Evolutionary conservation across 1,284 basidiomycete species (phyloP), one percentile per base, ranked within the genome.

Genomic region (Moesziomyces parantarcticus): DNA sequence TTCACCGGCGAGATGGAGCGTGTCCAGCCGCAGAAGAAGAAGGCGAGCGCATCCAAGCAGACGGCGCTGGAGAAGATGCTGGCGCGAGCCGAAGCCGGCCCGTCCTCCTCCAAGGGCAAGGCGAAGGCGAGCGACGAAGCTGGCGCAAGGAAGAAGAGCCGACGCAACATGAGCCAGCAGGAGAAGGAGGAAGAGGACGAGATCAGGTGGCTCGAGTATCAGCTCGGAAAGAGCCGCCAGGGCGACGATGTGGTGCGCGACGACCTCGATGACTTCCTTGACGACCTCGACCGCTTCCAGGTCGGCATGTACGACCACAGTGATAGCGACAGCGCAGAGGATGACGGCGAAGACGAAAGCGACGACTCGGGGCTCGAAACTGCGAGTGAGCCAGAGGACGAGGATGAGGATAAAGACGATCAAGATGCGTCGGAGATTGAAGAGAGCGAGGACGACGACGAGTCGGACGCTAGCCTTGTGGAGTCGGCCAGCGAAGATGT

Each of bases 131-230:
- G n/a, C 20, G 65, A 62, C 23, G 45, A 42, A 5, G 23, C 49
- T 2, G 60, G 29, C 21, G 51, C 23, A 20, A 52, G 48, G 21
- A 73, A 57, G 47, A 76, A 71, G 55, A 64, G 70, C 50, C 41
- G 65, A 23, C 54, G 49, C 18, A 56, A 64, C 25, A 68, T 77
- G 75, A 73, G 50, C 0, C 73, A 76, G 45, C 68, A 65, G 23
- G 82, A 83, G 49, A 69, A 74, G 34, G 74, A 82, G 14, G 82
- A 83, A 32, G 81, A 83, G 41, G 80, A 83, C 45, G 82, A 83
- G 60, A 83, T 83, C 34, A 60, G 69, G 2, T 83, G 82, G 82
- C 67, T 83, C 9, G 82, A 83, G 44, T 68, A 76, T 25, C 74
- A 79, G 26, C 58, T 83, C 21, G 68, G 66, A 1, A 69, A 68